phyloP scores from a whole-genome alignment of 2,329 filamentous ascomycete species.

The Fusarium keratoplasticum region DNA sequence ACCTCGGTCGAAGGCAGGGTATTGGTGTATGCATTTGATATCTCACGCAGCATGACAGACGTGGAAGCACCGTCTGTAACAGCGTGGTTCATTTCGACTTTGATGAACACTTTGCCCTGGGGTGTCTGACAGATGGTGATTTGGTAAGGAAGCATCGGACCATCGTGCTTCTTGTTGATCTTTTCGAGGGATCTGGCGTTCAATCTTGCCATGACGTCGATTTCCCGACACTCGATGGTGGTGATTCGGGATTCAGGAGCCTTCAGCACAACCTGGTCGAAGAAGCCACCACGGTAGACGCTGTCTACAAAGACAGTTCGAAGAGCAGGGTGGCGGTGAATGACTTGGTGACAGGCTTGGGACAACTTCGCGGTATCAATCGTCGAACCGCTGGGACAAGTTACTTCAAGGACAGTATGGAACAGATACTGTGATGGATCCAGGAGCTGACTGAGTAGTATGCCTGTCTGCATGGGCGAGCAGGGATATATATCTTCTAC shows the following conservation, averaged over 20 bases:
- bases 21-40: constrained; percentile 43
- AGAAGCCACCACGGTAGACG: constrained; percentile 23
- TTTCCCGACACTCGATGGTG: constrained; percentile 34
- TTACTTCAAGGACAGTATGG: constrained; percentile 29
- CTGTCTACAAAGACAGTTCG: constrained; percentile 50
- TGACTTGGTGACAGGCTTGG: constrained; percentile 32
- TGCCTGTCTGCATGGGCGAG: constrained; percentile 52
- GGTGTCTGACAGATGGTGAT: constrained; percentile 42
- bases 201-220: constrained; percentile 39
- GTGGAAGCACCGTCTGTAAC: constrained; percentile 50
- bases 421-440: constrained; percentile 33
- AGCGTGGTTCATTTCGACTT: constrained; percentile 51
- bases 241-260: not conserved
- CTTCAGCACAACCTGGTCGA: constrained; percentile 47
- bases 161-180: constrained; percentile 16
- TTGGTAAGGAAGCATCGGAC: constrained; percentile 35
- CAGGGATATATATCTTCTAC: constrained; percentile 53
- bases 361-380: constrained; percentile 17
- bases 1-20: not conserved
- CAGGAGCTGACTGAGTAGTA: constrained; percentile 49
- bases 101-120: constrained; percentile 19
- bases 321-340: constrained; percentile 46
- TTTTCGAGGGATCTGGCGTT: constrained; percentile 29
- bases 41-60: constrained; percentile 44
- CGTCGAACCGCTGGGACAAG: not conserved